A percentile compares a stretch with the other conserved stretches of the same genome.
Conservation (phyloP, 2,329 filamentous ascomycete species). For the Phaeosphaeriaceae sp. region DNA sequence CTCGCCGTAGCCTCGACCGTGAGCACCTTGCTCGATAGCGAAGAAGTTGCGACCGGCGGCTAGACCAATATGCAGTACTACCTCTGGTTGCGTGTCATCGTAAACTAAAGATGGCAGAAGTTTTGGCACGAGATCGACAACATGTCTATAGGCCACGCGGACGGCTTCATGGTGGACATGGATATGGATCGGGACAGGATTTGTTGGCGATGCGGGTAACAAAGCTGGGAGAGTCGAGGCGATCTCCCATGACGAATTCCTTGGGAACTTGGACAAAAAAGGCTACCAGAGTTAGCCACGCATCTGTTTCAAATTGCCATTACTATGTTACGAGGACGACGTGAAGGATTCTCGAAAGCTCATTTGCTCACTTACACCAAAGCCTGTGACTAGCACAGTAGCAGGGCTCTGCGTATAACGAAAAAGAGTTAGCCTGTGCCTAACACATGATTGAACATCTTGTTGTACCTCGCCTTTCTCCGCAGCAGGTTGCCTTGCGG, state of each 20-base stretch:
- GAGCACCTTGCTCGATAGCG: slow-evolving; percentile 43
- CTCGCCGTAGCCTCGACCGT: slow-evolving; percentile 35
- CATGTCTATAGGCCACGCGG: slow-evolving; percentile 44
- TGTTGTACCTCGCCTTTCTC: slow-evolving; percentile 25
- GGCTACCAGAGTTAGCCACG: slow-evolving; percentile 25
- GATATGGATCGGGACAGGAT: slow-evolving; percentile 44
- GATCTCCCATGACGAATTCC: slow-evolving; percentile 49
- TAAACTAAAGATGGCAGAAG: slow-evolving; percentile 35
- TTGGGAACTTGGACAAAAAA: slow-evolving; percentile 39
- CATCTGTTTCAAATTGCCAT: neutral
- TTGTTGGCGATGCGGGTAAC: slow-evolving; percentile 31
- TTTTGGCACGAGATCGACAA: slow-evolving; percentile 32
- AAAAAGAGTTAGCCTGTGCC: neutral
- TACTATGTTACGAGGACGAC: too few relatives aligned
- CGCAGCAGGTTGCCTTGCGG: slow-evolving; percentile 37
- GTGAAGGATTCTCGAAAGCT: too few relatives aligned
- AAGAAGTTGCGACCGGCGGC: slow-evolving; percentile 45
- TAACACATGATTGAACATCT: neutral
- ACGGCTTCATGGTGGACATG: slow-evolving; percentile 41
- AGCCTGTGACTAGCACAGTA: slow-evolving; percentile 46
- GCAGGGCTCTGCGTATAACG: slow-evolving; percentile 26
- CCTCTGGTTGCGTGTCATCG: slow-evolving; percentile 28
- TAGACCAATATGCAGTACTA: slow-evolving; percentile 49
- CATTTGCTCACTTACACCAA: slow-evolving; percentile 35
- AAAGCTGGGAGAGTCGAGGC: slow-evolving; percentile 45